Evolutionary conservation across 441 rosid genomes (phyloP).

Genomic region (Gossypium laxum): DNA sequence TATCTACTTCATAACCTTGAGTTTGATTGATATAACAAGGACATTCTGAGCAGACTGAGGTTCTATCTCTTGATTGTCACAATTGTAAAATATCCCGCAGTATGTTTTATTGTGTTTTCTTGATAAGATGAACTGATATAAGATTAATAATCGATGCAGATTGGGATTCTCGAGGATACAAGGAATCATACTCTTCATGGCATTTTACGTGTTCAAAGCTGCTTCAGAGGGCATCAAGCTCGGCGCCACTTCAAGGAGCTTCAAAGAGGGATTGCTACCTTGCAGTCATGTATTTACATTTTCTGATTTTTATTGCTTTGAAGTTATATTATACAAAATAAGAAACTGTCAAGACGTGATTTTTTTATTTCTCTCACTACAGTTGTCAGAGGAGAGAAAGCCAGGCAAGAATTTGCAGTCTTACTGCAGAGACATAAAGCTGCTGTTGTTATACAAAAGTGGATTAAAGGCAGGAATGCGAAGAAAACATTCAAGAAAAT

Average conservation of each 20-base stretch:
- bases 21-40: not conserved
- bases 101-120: not conserved
- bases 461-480: conserved; percentile 42
- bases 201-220: conserved; percentile 84
- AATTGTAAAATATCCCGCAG: not conserved
- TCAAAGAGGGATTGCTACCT: conserved; percentile 47
- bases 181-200: conserved; percentile 93
- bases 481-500: conserved; percentile 38
- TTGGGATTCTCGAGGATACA: conserved; percentile 94
- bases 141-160: conserved; percentile 35
- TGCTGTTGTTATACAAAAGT: conserved; percentile 68
- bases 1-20: not conserved
- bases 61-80: not conserved
- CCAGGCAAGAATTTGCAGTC: conserved; percentile 55
- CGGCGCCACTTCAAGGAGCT: conserved; percentile 53
- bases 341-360: conserved; percentile 3
- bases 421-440: conserved; percentile 62
- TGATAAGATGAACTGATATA: not conserved
- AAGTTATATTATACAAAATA: conserved; percentile 6
- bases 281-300: conserved; percentile 68
- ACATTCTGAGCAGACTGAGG: not conserved
- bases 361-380: conserved; percentile 19
- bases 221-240: conserved; percentile 90
- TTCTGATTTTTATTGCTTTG: not conserved
- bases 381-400: conserved; percentile 74